These are phyloP conservation scores for Paxillus rubicundulus DNA, from an alignment of 768 basidiomycete species.

Conservation along the genomic window DNA sequence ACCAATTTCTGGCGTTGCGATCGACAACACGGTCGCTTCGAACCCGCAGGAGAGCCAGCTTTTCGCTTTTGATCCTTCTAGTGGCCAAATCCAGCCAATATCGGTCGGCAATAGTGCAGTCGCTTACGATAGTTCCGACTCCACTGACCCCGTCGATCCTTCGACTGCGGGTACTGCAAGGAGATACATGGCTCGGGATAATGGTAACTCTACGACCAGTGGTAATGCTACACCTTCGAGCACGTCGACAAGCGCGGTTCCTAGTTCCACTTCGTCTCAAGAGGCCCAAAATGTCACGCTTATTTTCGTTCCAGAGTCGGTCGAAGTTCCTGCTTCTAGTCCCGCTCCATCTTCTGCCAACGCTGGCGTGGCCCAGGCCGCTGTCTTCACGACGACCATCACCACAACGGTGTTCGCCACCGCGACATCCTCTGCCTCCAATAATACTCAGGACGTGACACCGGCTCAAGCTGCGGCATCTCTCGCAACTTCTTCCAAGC, in stretches of 20 bases:
- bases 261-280: constrained; percentile 10
- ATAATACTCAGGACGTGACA: background rate
- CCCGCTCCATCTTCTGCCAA: background rate
- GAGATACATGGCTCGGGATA: constrained; percentile 8
- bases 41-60: constrained; percentile 47
- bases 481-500: constrained; percentile 1
- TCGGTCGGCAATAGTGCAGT: constrained; percentile 37
- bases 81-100: constrained; percentile 53
- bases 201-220: constrained; percentile 4
- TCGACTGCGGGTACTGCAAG: background rate
- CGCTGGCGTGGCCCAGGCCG: background rate
- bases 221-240: constrained; percentile 12
- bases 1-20: constrained; percentile 7
- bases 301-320: constrained; percentile 45
- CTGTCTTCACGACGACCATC: constrained; percentile 21
- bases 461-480: constrained; percentile 18
- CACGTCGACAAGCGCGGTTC: constrained; percentile 13
- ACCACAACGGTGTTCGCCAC: constrained; percentile 22
- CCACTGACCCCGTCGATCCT: constrained; percentile 8
- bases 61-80: constrained; percentile 53
- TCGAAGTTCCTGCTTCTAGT: constrained; percentile 24
- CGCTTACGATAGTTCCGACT: constrained; percentile 1
- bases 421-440: constrained; percentile 7
- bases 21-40: constrained; percentile 4
- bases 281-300: constrained; percentile 44